These are phyloP conservation scores for Lanmaoa pseudosensibilis DNA, from an alignment of 768 basidiomycete species.

Conservation along the genomic window DNA sequence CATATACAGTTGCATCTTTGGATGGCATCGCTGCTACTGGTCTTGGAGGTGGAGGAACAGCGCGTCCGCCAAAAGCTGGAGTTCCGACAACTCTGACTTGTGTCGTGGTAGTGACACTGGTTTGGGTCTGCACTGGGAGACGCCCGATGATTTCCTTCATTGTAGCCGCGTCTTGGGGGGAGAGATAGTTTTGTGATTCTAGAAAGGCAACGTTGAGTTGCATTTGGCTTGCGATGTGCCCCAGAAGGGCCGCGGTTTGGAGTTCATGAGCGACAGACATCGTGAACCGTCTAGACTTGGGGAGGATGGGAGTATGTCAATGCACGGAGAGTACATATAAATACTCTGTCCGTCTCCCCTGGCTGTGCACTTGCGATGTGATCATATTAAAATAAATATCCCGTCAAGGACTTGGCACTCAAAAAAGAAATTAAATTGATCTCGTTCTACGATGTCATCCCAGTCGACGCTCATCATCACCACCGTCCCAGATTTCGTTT, in stretches of 20 bases:
- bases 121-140: constrained; percentile 35
- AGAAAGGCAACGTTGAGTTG: constrained; percentile 59
- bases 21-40: constrained; percentile 7
- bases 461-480: constrained; percentile 37
- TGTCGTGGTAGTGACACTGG: constrained; percentile 11
- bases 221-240: constrained; percentile 58
- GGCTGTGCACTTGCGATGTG: constrained; percentile 15
- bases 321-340: constrained; percentile 1
- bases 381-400: neutral
- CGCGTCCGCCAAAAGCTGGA: constrained; percentile 6
- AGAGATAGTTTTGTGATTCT: constrained; percentile 52
- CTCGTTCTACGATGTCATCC: constrained; percentile 4
- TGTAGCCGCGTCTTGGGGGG: constrained; percentile 43
- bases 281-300: neutral
- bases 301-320: neutral
- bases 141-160: constrained; percentile 48
- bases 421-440: neutral
- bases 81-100: constrained; percentile 9
- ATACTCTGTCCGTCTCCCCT: constrained; percentile 11
- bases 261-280: constrained; percentile 30
- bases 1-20: constrained; percentile 30
- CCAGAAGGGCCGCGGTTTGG: constrained; percentile 47
- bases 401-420: neutral
- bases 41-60: constrained; percentile 19
- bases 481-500: constrained; percentile 44